Evolutionary conservation across 2,329 filamentous ascomycete genomes (phyloP).

Genomic region (Plectosphaerella cucumerina): DNA sequence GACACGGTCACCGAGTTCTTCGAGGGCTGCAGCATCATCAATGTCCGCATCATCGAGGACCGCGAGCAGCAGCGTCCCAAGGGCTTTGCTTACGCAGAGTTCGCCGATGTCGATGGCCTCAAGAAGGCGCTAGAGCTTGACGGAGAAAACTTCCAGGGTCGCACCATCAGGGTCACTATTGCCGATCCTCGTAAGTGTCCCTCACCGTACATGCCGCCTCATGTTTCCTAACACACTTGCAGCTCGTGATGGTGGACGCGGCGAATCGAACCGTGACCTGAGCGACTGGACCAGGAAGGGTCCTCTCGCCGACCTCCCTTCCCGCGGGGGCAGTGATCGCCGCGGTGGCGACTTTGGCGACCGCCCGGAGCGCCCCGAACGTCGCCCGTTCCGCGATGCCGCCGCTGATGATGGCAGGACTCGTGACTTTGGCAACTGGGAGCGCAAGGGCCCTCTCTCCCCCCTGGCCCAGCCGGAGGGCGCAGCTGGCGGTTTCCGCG

Average conservation of each 20-base stretch:
- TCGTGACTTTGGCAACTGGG: conserved; percentile 86
- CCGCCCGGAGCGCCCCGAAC: conserved; percentile 37
- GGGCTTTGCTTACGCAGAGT: conserved; percentile 97
- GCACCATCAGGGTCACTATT: conserved; percentile 88
- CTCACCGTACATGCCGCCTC: neutral
- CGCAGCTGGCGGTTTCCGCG: conserved; percentile 29
- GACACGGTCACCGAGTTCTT: conserved; percentile 86
- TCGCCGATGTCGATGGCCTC: conserved; percentile 79
- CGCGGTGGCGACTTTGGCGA: conserved; percentile 47
- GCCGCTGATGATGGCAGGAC: conserved; percentile 70
- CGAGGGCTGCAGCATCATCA: conserved; percentile 76
- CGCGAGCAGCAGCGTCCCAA: conserved; percentile 91
- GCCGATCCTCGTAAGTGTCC: conserved; percentile 87
- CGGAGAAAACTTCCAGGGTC: conserved; percentile 77
- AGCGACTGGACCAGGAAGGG: conserved; percentile 92
- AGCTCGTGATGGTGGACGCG: conserved; percentile 77
- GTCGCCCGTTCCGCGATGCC: conserved; percentile 64
- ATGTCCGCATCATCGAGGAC: conserved; percentile 94
- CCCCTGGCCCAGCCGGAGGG: conserved; percentile 56
- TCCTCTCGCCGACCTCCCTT: conserved; percentile 71
- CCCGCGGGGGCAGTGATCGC: conserved; percentile 42
- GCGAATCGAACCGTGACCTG: conserved; percentile 71
- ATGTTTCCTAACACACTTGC: conserved; percentile 2
- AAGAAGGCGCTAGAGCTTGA: conserved; percentile 86
- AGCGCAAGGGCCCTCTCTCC: conserved; percentile 87